These are phyloP conservation scores for Pseudonectria buxi DNA, from an alignment of 2,329 filamentous ascomycete genomes.

Conservation along the genomic window DNA sequence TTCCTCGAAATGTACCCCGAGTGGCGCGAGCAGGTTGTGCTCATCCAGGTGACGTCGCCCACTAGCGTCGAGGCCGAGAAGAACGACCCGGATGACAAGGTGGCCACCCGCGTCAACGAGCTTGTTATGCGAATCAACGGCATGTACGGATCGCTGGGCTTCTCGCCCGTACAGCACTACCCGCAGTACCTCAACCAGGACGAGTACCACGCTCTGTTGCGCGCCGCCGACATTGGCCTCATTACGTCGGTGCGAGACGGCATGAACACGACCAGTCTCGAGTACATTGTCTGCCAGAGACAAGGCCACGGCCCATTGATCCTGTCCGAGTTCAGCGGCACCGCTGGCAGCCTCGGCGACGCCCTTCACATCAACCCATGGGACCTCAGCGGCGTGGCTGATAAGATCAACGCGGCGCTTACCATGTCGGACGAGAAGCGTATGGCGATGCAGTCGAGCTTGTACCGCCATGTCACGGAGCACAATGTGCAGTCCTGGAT, in stretches of 20 bases:
- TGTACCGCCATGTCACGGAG: conserved; percentile 78
- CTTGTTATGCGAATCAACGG: conserved; percentile 90
- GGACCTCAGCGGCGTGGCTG: conserved; percentile 79
- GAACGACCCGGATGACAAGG: conserved; percentile 70
- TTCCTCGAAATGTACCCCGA: conserved; percentile 88
- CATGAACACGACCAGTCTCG: conserved; percentile 95
- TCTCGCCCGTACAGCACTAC: conserved; percentile 88
- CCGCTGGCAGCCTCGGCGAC: conserved; percentile 74
- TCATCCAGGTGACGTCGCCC: conserved; percentile 92
- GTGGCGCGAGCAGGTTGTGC: conserved; percentile 84
- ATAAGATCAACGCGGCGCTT: conserved; percentile 74
- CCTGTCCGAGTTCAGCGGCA: conserved; percentile 93
- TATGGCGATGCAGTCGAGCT: conserved; percentile 59
- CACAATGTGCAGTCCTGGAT: conserved; percentile 88
- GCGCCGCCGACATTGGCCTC: conserved; percentile 81
- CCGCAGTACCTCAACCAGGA: conserved; percentile 84
- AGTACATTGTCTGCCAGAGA: conserved; percentile 90
- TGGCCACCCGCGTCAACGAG: conserved; percentile 83
- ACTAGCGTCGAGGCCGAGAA: conserved; percentile 72
- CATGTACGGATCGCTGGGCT: conserved; percentile 77
- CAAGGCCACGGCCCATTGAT: conserved; percentile 83
- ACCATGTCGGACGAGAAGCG: conserved; percentile 65
- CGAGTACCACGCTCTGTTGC: conserved; percentile 91
- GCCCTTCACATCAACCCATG: conserved; percentile 97
- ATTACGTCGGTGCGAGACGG: conserved; percentile 95